These are phyloP conservation scores for Pseudotulostoma volvatum DNA, from an alignment of 495 filamentous ascomycete species.

Conservation along the genomic window DNA sequence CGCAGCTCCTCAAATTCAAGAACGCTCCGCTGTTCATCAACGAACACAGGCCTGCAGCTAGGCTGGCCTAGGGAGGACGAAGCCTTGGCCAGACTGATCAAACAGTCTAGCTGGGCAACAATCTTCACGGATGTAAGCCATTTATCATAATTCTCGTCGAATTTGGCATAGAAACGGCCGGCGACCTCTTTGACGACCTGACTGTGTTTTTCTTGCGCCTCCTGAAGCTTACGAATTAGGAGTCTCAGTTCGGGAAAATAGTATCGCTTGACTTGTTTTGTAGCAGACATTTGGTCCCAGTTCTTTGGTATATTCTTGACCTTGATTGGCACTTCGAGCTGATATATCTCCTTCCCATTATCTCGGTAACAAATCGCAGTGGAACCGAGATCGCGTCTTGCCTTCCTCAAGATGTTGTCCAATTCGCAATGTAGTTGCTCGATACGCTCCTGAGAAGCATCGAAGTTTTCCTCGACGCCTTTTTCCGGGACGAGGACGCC, in stretches of 20 bases:
- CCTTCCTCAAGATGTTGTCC: slow-evolving; percentile 50
- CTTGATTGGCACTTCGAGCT: slow-evolving; percentile 78
- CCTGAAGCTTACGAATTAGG: slow-evolving; percentile 72
- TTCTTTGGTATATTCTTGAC: slow-evolving; percentile 64
- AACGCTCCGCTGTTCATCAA: slow-evolving; percentile 68
- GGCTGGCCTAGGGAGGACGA: slow-evolving; percentile 70
- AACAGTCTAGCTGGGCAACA: slow-evolving; percentile 82
- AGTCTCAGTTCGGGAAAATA: slow-evolving; percentile 73
- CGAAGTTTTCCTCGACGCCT: slow-evolving; percentile 90
- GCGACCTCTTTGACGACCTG: slow-evolving; percentile 85
- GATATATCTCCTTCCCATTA: slow-evolving; percentile 93
- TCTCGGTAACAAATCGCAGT: slow-evolving; percentile 67
- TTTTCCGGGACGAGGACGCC: slow-evolving; percentile 67
- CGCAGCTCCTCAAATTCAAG: slow-evolving; percentile 84
- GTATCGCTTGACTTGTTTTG: slow-evolving; percentile 79
- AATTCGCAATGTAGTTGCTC: slow-evolving; percentile 56
- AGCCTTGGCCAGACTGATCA: slow-evolving; percentile 81
- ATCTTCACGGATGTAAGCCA: slow-evolving; percentile 83
- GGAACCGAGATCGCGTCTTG: slow-evolving; percentile 48
- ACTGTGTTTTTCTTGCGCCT: slow-evolving; percentile 84
- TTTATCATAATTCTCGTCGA: slow-evolving; percentile 71
- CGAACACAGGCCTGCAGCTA: slow-evolving; percentile 74
- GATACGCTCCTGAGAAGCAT: slow-evolving; percentile 65
- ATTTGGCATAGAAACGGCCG: slow-evolving; percentile 66
- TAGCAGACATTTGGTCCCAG: slow-evolving; percentile 96